Evolutionary conservation across 768 basidiomycete genomes (phyloP), one percentile per base, ranked within the genome.

Genomic region (Podaxis sp.): DNA sequence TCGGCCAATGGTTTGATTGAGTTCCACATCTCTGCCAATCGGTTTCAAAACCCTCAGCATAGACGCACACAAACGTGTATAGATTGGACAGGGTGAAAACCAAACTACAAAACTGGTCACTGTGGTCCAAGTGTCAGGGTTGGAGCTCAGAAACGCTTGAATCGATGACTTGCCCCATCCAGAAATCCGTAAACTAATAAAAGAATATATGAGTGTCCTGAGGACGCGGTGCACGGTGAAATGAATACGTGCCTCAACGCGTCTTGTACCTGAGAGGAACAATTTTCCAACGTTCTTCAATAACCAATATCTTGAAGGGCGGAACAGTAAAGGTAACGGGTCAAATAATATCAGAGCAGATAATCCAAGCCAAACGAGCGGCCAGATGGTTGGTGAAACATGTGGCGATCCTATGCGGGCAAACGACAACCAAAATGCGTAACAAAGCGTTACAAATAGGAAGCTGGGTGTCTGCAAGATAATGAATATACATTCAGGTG

Each of bases 361-460:
- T 58, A 93, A 80, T 1, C 80, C 81, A 5, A 98, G 78, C 94
- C 95, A 99, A 2, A 90, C 78, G 9, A 93, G 73, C 0, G 91
- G 91, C 88, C 91, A 98, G 1, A 86, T 73, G 3, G 85, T 86
- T 0, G 96, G 91, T 2, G 80, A 76, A 13, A 89, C 71, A n/a
- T 74, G 67, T 0, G 79, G 71, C 24, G 73, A 64, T 13, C 89
- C 90, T 22, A 93, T 76, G 38, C 80, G 80, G 49, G 81, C 70
- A 70, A 96, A 92, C 0, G 95, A 91, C 47, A 97, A 78, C 87
- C 88, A 95, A 72, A 94, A 94, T 29, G 90, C 85, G 64, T 89
- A 90, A 57, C 82, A 85, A 4, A 98, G 81, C 0, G 86, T 80
- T 25, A 85, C 79, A 29, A 94, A 80, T n/a, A 96, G 73, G 53